A percentile compares a stretch with the other conserved stretches of the same genome.
These are phyloP conservation scores for Cenchrus americanus DNA, from an alignment of 176 grass and related monocot genomes.

Conservation along the genomic window DNA sequence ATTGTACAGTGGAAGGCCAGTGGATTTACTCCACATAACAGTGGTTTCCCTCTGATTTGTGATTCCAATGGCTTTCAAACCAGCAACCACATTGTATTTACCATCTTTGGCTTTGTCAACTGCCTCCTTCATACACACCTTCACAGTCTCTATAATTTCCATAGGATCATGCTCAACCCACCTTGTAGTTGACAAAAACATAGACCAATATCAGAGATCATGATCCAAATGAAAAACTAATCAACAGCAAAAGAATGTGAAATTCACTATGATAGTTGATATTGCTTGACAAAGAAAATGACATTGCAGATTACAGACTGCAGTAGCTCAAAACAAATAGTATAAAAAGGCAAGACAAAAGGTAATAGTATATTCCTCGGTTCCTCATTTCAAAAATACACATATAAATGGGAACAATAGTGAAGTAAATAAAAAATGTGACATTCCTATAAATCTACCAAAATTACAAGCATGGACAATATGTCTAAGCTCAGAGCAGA, in stretches of 20 bases:
- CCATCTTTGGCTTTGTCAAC: constrained; percentile 58
- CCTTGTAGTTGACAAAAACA: constrained; percentile 45
- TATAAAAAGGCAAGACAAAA: neutral
- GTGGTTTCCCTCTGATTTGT: constrained; percentile 98
- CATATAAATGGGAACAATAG: neutral
- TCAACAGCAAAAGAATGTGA: neutral
- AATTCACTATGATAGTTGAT: neutral
- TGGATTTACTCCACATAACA: constrained; percentile 92
- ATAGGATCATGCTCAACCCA: constrained; percentile 98
- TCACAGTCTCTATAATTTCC: constrained; percentile 85
- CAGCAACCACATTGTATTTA: constrained; percentile 57
- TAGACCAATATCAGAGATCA: neutral
- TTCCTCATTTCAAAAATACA: neutral
- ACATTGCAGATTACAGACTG: neutral
- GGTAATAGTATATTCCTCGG: neutral
- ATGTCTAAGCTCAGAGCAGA: neutral
- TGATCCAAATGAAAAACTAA: neutral
- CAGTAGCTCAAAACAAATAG: neutral
- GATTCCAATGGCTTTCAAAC: constrained; percentile 79
- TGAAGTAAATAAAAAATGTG: neutral
- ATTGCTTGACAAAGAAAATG: neutral
- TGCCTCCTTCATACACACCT: constrained; percentile 64
- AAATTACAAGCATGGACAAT: neutral
- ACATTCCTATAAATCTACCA: neutral
- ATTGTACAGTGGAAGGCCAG: constrained; percentile 82